Evolutionary conservation across 345 rosid species (phyloP), one percentile per base, ranked within the genome.

Genomic region (Populus simonii): DNA sequence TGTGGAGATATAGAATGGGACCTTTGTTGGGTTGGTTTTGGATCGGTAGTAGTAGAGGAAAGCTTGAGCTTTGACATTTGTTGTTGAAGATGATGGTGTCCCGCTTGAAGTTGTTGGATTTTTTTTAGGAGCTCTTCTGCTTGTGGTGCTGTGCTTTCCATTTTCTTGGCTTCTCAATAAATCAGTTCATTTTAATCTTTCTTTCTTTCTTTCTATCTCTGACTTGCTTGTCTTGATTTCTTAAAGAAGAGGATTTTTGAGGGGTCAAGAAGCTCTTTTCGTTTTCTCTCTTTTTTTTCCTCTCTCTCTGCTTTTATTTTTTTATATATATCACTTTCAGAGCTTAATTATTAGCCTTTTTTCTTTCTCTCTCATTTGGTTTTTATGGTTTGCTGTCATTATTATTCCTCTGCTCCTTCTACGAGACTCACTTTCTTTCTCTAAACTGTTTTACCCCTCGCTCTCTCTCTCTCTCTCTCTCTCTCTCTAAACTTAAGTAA

Each of bases 1-100:
- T 86, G 88, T 8, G 96, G 98, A 38, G 99, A 93, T 3, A 89
- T 89, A 16, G 99, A 96, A 82, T 93, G 94, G 35, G 99, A 92
- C 79, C 98, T 87, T 76, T 89, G 96, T 43, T 80, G 90, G 57
- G 85, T 27, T 71, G 73, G 62, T 80, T 81, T 73, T 45, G 76
- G 67, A 76, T 86, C 88, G 31, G 82, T 77, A 0, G 91, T 82
- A 11, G 63, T 3, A 9, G 63, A 59, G 63, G 65, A n/a, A 17
- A 87, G 87, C 78, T 73, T 89, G 73, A 96, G 91, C 86, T 77
- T 90, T 4, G 95, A 87, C 91, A 96, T 89, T 92, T 96, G 94
- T 57, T 89, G 84, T 90, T 84, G 84, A 59, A 93, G 92, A 84
- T 90, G 86, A 59, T 88, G 95, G 20, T 96, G 99, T 11, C 94